phyloP scores from a whole-genome alignment of 345 rosid species.

The Turritis glabra region DNA sequence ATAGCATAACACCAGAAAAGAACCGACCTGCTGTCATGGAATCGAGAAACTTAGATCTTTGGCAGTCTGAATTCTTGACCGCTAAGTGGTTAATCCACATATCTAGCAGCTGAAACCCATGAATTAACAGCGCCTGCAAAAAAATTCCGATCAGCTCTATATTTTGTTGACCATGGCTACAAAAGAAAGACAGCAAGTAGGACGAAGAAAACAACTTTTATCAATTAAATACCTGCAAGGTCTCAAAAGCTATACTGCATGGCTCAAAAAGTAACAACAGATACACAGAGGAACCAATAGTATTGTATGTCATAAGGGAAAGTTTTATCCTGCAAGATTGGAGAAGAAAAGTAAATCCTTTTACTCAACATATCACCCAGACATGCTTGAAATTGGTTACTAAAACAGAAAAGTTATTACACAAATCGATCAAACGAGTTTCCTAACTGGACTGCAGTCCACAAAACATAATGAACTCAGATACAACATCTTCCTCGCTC shows the following conservation, averaged over 20 bases:
- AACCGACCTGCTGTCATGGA: constrained; percentile 65
- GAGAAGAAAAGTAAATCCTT: constrained; percentile 1
- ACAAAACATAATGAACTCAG: constrained; percentile 16
- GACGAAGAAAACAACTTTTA: not conserved
- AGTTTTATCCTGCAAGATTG: constrained; percentile 42
- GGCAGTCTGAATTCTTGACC: constrained; percentile 58
- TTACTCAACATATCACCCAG: constrained; percentile 7
- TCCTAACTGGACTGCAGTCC: constrained; percentile 7
- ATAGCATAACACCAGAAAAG: constrained; percentile 15
- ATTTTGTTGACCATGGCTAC: constrained; percentile 3
- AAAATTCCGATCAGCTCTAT: constrained; percentile 7
- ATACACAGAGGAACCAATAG: constrained; percentile 42
- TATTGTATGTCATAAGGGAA: constrained; percentile 40
- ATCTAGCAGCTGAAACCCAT: constrained; percentile 92
- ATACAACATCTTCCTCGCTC: not conserved
- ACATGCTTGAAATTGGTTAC: not conserved
- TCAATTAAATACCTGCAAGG: constrained; percentile 40
- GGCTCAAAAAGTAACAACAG: constrained; percentile 46
- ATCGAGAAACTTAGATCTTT: constrained; percentile 63
- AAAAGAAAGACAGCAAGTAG: not conserved
- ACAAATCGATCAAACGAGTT: not conserved
- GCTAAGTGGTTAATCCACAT: constrained; percentile 81
- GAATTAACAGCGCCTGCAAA: constrained; percentile 81
- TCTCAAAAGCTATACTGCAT: constrained; percentile 48
- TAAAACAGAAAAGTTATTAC: not conserved